Conservation (phyloP, 2,329 filamentous ascomycete species). For the Aspergillus japonicus region DNA sequence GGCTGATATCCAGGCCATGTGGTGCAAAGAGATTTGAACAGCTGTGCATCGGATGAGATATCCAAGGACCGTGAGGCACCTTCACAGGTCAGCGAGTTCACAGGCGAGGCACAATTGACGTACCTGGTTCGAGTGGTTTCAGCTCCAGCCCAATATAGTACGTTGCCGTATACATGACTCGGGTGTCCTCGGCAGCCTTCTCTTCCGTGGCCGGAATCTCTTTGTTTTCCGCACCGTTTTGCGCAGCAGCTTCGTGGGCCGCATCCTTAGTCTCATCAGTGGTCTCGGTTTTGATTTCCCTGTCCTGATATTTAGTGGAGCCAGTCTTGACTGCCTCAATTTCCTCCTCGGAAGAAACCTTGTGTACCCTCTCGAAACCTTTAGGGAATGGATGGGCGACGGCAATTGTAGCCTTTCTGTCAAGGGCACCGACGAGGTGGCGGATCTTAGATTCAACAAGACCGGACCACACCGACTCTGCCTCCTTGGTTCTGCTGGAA, state of each 20-base stretch:
- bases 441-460: constrained; percentile 92
- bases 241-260: constrained; percentile 49
- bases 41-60: constrained; percentile 71
- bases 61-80: constrained; percentile 51
- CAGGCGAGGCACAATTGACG: constrained; percentile 30
- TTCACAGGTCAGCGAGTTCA: constrained; percentile 34
- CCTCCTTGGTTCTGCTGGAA: constrained; percentile 77
- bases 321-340: constrained; percentile 63
- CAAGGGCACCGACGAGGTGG: constrained; percentile 77
- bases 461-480: constrained; percentile 83
- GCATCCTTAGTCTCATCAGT: constrained; percentile 53
- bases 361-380: constrained; percentile 80
- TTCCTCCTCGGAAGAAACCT: constrained; percentile 62
- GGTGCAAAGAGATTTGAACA: constrained; percentile 81
- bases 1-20: constrained; percentile 72
- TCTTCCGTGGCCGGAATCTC: constrained; percentile 37
- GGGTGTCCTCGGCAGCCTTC: constrained; percentile 42
- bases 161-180: constrained; percentile 77
- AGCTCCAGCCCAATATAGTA: constrained; percentile 92
- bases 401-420: constrained; percentile 74
- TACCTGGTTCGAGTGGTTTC: constrained; percentile 69
- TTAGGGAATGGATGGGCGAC: constrained; percentile 91
- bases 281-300: constrained; percentile 51
- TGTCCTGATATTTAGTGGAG: constrained; percentile 59
- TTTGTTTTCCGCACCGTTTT: constrained; percentile 45